Conservation (phyloP, 2,329 filamentous ascomycete species). For the Cylindrodendrum hubeiense region DNA sequence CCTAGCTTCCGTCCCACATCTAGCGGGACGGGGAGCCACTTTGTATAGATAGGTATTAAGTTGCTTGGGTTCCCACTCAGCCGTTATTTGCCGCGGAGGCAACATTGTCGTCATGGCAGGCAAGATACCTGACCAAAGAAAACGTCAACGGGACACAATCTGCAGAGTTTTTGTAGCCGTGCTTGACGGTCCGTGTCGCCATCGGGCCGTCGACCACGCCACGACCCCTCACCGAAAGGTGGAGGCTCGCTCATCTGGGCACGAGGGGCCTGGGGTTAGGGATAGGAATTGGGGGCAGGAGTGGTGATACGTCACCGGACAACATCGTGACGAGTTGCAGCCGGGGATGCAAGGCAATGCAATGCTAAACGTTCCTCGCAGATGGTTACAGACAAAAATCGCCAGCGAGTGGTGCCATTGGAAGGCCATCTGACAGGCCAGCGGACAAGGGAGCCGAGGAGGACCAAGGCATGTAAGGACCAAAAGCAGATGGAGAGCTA, state of each 20-base stretch:
- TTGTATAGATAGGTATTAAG: conserved; percentile 37
- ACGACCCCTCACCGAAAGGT: conserved; percentile 3
- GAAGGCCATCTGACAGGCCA: conserved; percentile 29
- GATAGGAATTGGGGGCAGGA: conserved; percentile 6
- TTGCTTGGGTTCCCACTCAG: conserved; percentile 18
- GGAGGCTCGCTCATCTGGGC: neutral
- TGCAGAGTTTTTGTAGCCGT: neutral
- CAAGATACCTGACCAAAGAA: conserved; percentile 14
- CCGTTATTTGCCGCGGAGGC: conserved; percentile 21
- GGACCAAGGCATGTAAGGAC: conserved; percentile 12
- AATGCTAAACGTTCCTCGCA: conserved; percentile 28
- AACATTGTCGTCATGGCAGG: conserved; percentile 1
- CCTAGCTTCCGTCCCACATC: conserved; percentile 37
- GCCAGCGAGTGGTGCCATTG: conserved; percentile 38
- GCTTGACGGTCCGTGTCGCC: neutral
- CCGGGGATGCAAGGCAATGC: conserved; percentile 29
- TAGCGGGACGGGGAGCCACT: conserved; percentile 39
- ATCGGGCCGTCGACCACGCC: conserved; percentile 4
- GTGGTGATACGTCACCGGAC: conserved; percentile 34
- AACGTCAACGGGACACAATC: conserved; percentile 16
- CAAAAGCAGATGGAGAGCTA: neutral
- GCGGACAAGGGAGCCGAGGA: conserved; percentile 23
- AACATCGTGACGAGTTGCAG: conserved; percentile 26
- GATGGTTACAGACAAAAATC: conserved; percentile 30
- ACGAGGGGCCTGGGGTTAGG: conserved; percentile 10